Base-by-base conservation (phyloP, 257 asterid genomes). In the Gentiana macrophylla region DNA sequence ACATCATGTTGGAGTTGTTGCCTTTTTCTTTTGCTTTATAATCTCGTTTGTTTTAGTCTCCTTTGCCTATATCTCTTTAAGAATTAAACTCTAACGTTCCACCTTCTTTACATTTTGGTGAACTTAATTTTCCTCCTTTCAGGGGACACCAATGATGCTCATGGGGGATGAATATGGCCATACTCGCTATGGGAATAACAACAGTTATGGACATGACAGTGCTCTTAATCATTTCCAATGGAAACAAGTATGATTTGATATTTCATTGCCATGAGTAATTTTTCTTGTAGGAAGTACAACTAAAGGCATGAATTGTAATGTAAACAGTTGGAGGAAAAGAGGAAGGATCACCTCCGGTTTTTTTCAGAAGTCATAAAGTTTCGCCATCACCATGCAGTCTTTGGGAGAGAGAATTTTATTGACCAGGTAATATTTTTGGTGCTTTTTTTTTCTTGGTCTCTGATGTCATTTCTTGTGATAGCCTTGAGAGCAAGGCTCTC, bases 151-250 rank as follows among this genome's bases (percentile, higher is more conserved):
- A 13, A 91, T 91, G 98, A 87, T 91, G 96, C 85, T 91, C 67
- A 87, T 87, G 98, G 98, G 98, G 64, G 98, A 91, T 81, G 98
- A 91, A 68, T 91, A 91, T 67, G 98, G 78, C 12, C 98, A 91
- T 67, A 91, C 96, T 62, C 95, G 98, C 57, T 67, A 68, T 57
- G 98, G 96, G 64, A 91, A 91, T 68, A 91, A 91, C 72, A 91
- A 91, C 77, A 91, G 98, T 64, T 91, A 91, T 59, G 98, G 98
- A 60, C 96, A 87, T 72, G 98, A 91, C 66, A 87, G 68, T 70
- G 74, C 95, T 48, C 78, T 84, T 61, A 91, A 91, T 69, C 72
- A 87, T 76, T 87, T 91, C 81, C 98, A 79, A 64, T 91, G 98
- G 98, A 76, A 70, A 59, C 93, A 72, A 57, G 98, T 91, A 80